These are phyloP conservation scores for Rhododendron griersonianum DNA, from an alignment of 148 eudicot species.

Conservation along the genomic window DNA sequence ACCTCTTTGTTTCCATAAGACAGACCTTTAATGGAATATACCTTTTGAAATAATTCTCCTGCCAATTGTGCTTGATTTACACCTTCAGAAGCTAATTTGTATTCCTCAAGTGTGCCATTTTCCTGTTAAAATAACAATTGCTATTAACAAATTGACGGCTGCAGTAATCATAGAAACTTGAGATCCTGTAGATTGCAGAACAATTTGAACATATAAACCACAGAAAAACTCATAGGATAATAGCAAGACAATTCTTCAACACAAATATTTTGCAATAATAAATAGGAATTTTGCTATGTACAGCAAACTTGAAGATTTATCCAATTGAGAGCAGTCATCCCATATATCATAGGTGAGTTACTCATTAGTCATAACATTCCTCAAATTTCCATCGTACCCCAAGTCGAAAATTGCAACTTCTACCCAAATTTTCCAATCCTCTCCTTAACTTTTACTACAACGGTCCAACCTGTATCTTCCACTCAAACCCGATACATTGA, in stretches of 20 bases:
- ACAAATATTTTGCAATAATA: not conserved
- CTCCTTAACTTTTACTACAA: not conserved
- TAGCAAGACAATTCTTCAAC: not conserved
- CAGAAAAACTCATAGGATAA: not conserved
- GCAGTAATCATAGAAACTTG: not conserved
- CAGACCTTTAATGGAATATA: not conserved
- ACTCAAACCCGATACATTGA: not conserved
- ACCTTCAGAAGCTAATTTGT: constrained; percentile 70
- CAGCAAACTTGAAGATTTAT: not conserved
- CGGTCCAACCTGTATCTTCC: not conserved
- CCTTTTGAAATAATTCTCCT: constrained; percentile 73
- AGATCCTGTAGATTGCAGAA: not conserved
- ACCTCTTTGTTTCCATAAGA: not conserved
- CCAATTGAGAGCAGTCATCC: not conserved
- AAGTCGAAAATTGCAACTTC: not conserved
- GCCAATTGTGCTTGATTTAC: constrained; percentile 71
- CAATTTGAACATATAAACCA: not conserved
- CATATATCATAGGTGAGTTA: not conserved
- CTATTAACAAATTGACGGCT: not conserved
- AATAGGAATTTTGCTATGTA: too few relatives aligned
- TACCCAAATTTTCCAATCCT: not conserved
- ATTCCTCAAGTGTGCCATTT: constrained; percentile 78
- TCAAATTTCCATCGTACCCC: not conserved
- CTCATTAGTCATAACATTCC: not conserved
- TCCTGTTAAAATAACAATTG: constrained; percentile 46